Evolutionary conservation across 805 yeast genomes (phyloP), one percentile per base, ranked within the genome.

Genomic region (Schwanniomyces occidentalis): DNA sequence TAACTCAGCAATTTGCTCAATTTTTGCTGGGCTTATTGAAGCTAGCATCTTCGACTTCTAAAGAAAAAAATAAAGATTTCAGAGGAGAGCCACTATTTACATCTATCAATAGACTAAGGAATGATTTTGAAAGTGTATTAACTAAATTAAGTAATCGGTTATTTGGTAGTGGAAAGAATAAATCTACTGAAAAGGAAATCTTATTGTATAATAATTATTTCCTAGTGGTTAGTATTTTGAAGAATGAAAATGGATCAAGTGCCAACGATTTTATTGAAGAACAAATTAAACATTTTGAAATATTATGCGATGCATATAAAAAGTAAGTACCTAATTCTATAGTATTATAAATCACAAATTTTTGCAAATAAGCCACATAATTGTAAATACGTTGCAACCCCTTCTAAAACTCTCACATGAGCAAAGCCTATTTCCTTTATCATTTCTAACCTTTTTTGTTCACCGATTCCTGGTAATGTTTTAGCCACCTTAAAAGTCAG

Each of bases 401-500:
- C 99, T 61, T 93, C 98, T 31, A 93, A 66, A 2, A 93, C 82
- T 42, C 96, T 70, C 90, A 93, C 82, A 55, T 93, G 99, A 1
- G 88, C 78, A 43, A 85, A 78, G 4, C 99, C 99, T 28, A 93
- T 87, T 48, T 85, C 89, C 53, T 81, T 80, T 45, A 93, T 82
- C 54, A 84, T 75, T 40, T 84, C 91, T 41, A 93, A 67, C 44
- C 95, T 66, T 37, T 69, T 71, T 32, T 71, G 72, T 54, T 93
- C 98, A 26, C 70, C 73, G 6, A 87, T 65, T 13, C 79, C 82
- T 6, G 74, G 79, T 40, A 93, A 52, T 2, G 83, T 76, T 61
- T 90, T 91, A 17, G 88, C 76, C 7, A 93, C 98, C 44, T 86
- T 77, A 65, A 93, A 93, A 51, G 90, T 78, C 36, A 95, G 89